phyloP scores from a whole-genome alignment of 169 alveolate genomes.

The Eimeria necatrix region DNA sequence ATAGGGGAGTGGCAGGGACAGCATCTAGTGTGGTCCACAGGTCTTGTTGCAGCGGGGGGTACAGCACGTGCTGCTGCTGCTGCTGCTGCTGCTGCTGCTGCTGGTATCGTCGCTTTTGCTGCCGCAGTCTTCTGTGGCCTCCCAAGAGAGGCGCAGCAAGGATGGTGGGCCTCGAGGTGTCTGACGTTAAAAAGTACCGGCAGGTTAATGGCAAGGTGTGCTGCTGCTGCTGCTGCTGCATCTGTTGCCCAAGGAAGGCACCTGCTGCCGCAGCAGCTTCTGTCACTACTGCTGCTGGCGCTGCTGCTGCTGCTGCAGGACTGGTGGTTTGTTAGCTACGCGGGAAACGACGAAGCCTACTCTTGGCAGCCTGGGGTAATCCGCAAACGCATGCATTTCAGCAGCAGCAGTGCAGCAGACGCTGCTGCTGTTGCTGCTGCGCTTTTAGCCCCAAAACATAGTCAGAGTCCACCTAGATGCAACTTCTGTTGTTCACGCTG shows the following conservation, averaged over 20 bases:
- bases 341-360: slow-evolving; percentile 68
- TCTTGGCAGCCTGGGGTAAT: slow-evolving; percentile 73
- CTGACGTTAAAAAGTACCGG: slow-evolving; percentile 63
- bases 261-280: neutral
- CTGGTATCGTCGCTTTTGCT: slow-evolving; percentile 15
- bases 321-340: slow-evolving; percentile 71
- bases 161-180: slow-evolving; percentile 48
- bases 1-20: too few relatives aligned
- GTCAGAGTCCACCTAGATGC: too few relatives aligned
- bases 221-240: neutral
- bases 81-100: slow-evolving; percentile 24
- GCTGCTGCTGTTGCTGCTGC: neutral
- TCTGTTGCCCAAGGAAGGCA: neutral
- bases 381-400: neutral
- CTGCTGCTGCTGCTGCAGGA: slow-evolving; percentile 54
- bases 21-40: too few relatives aligned
- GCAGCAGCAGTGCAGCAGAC: neutral
- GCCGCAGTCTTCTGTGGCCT: slow-evolving; percentile 53
- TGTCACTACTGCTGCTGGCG: neutral
- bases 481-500: too few relatives aligned
- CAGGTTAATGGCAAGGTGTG: slow-evolving; percentile 65
- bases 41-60: neutral
- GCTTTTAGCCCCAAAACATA: too few relatives aligned
- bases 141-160: slow-evolving; percentile 14
- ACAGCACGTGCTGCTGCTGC: neutral